Base-by-base conservation (phyloP, 805 yeast genomes). In the Ogataea siamensis region DNA sequence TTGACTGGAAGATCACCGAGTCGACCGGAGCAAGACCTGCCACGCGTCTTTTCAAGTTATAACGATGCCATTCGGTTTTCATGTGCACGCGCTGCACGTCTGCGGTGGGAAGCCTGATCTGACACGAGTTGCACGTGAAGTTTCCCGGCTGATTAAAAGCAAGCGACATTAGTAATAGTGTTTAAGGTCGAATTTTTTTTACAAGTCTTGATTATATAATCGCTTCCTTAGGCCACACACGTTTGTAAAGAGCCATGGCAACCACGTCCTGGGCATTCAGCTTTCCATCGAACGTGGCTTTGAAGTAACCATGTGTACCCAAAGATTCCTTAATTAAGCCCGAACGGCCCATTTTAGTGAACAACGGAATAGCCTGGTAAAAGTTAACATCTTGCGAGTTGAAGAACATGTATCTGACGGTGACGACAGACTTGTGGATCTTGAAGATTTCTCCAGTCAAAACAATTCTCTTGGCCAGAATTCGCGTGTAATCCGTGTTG, bases 1-100 rank as follows among this genome's bases (percentile, higher is more conserved):
- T 62, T 6, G 51, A 33, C 36, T 55, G 57, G 40, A 61, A 61
- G 2, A 48, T 33, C 7, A 53, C 50, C 7, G 60, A 56, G 26
- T 43, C 39, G 20, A 88, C 78, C 2, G 95, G 80, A 5, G 83
- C 77, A 38, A 88, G 63, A n/a, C 74, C 73, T 1, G 96, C 96
- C 15, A 93, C 96, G 49, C 96, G 73, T 64, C 99, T 79, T 59
- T 93, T 93, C 55, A 93, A 71, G 54, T 93, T 93, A 62, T 93
- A 93, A 47, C 99, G 74, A 57, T 93, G 99, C 99, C 98, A 93
- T 39, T 93, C 99, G 2, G 96, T 81, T 60, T 86, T 87, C 99
- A 93, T 93, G 58, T 93, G 99, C 44, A 74, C 74, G 46, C 98
- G 73, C 66, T 93, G 99, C 40, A 82, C 70, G 47, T 83, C 94